These are phyloP conservation scores for Mediolabrus comicus DNA, from an alignment of 108 stramenopile genomes.

Conservation along the genomic window DNA sequence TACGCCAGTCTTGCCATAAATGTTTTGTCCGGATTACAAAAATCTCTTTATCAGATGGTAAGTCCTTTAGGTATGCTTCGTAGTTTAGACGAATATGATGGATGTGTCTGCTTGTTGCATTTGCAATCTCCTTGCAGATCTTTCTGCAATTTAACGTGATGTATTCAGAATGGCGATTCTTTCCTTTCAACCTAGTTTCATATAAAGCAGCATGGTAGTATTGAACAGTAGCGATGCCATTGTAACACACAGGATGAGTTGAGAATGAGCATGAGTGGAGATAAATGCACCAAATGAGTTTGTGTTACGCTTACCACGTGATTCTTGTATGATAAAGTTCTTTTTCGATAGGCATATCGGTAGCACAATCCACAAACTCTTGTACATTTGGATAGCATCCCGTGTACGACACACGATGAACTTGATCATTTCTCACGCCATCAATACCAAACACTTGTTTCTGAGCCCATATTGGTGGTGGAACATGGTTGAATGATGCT, in stretches of 20 bases:
- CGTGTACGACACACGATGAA: neutral
- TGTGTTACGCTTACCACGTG: no score
- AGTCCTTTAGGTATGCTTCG: neutral
- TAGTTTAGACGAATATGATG: conserved; percentile 1
- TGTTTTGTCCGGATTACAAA: conserved; percentile 51
- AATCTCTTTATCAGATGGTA: conserved; percentile 11
- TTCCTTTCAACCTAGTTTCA: no score
- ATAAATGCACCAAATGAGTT: no score
- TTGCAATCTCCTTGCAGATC: neutral
- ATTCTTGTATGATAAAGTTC: conserved; percentile 1
- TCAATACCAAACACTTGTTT: neutral
- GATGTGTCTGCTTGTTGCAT: neutral
- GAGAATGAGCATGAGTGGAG: no score
- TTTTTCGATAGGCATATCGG: neutral
- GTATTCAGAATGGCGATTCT: neutral
- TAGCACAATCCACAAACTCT: conserved; percentile 1
- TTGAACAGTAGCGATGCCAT: no score
- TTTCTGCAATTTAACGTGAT: neutral
- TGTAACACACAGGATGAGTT: no score
- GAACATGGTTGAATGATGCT: neutral
- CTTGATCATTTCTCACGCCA: neutral
- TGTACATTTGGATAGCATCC: conserved; percentile 15
- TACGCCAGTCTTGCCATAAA: conserved; percentile 61
- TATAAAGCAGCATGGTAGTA: no score
- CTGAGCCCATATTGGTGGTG: conserved; percentile 8